Base-by-base conservation (phyloP, 768 basidiomycete species). In the Imleria badia region DNA sequence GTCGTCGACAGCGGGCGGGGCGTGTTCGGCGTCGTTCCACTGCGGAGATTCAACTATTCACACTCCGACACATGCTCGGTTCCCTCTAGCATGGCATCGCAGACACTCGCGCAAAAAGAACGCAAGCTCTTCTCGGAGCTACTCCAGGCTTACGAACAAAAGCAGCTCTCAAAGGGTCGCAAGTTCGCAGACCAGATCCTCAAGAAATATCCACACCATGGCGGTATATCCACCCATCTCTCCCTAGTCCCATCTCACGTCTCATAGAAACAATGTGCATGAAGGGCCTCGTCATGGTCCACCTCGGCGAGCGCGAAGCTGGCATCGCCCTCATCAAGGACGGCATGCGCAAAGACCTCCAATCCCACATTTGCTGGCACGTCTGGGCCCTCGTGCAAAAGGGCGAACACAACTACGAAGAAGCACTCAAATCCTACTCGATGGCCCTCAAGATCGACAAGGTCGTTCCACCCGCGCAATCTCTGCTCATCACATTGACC, bases 351-450 rank as follows among this genome's bases (percentile, higher is more conserved):
- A 77, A 86, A 44, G 91, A 95, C 72, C 73, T 91, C 51, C 86
- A 82, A 31, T 94, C 92, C 19, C 94, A 98, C 66, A 98, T 99
- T 67, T 89, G 87, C 67, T 98, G 97, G 95, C 97, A 99, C 72
- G 96, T 98, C 60, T 90, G 93, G 68, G 97, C 94, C 26, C 87
- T 99, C 64, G 85, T 97, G 20, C 90, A 94, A 70, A 93, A 96
- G 71, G 88, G 87, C 10, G 91, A 97, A 69, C 94, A 90, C 72
- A 93, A 96, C 66, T 98, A 93, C 64, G 91, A 92, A 60, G 94
- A 95, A 65, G 94, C 97, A 1, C 78, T 93, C 64, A 91, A 94
- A 65, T 94, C 94, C 23, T 98, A 98, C 71, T 84, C 81, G 2
- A 89, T 92, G 75, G 96, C 95, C 3, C 75, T 95, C 60, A 81